Evolutionary conservation across 116 monocot genomes (phyloP).

Genomic region (Dioscorea cayenensis): DNA sequence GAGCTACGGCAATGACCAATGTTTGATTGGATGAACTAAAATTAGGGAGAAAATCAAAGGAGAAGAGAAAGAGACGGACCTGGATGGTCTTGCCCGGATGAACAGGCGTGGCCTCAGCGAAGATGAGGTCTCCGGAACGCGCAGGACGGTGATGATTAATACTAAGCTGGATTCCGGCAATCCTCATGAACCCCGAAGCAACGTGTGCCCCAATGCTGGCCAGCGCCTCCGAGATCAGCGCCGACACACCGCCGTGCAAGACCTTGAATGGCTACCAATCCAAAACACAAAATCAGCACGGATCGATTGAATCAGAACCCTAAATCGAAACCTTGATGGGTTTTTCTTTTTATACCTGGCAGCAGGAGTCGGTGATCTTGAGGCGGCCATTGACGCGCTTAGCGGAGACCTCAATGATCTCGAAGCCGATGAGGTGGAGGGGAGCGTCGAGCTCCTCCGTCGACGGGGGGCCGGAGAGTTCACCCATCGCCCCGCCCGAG

Average conservation of each 20-base stretch:
- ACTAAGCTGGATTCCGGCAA: slow-evolving; percentile 83
- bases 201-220: slow-evolving; percentile 90
- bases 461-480: not conserved
- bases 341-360: slow-evolving; percentile 32
- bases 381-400: slow-evolving; percentile 46
- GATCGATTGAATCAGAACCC: not conserved
- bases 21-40: too few species aligned
- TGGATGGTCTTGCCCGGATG: slow-evolving; percentile 60
- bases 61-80: slow-evolving; percentile 13
- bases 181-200: slow-evolving; percentile 55
- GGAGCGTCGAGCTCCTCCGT: slow-evolving; percentile 45
- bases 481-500: too few species aligned
- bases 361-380: slow-evolving; percentile 39
- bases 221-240: slow-evolving; percentile 71
- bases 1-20: not conserved
- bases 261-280: slow-evolving; percentile 66
- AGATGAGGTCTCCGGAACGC: slow-evolving; percentile 44
- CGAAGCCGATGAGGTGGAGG: slow-evolving; percentile 64
- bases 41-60: not conserved
- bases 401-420: slow-evolving; percentile 52
- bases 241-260: slow-evolving; percentile 84
- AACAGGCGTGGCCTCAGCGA: slow-evolving; percentile 53
- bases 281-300: too few species aligned
- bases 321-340: not conserved
- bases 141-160: slow-evolving; percentile 71